Evolutionary conservation across 768 basidiomycete species (phyloP), one percentile per base, ranked within the genome.

Genomic region (Boletus subparvulus): DNA sequence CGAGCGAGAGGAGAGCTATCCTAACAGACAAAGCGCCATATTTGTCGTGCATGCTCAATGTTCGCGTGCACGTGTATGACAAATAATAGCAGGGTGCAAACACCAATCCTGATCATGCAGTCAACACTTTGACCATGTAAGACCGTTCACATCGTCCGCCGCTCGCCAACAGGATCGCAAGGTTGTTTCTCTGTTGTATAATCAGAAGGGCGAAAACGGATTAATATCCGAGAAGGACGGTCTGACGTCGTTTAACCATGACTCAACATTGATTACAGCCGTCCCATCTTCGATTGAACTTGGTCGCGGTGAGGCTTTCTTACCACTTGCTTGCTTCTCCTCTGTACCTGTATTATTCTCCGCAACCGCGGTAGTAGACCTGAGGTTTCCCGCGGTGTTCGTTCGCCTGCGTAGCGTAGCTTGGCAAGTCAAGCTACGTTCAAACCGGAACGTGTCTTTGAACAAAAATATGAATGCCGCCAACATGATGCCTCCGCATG

Each of bases 351-450:
- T 21, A 42, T 64, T 54, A 24, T 43, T 50, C 43, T 52, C 47
- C 36, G 12, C 62, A n/a, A 68, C 61, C 8, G 58, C 54, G 19
- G 67, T 66, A n/a, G 62, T 58, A 39, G 66, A 51, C 51, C 69
- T 61, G 24, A 65, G 59, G 2, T 41, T 50, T 37, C 60, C 60
- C 33, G 52, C 52, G 12, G 68, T 66, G 42, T 69, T 70, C 6
- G 75, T 54, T 17, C 79, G 77, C 46, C 77, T 73, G 58, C 75
- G 80, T 42, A 90, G 73, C 0, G 85, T 84, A 37, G 78, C 77
- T 66, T 90, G 89, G 69, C 94, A 96, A 3, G 84, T 82, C 24
- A 89, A 72, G 52, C 92, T 94, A 43, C 94, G 86, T 65, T 94
- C 90, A 52, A 80, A 75, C 17, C 92, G 82, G 74, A 90, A 95